These are phyloP conservation scores for Fusarium mangiferae DNA, from an alignment of 2,329 filamentous ascomycete species.

Conservation along the genomic window DNA sequence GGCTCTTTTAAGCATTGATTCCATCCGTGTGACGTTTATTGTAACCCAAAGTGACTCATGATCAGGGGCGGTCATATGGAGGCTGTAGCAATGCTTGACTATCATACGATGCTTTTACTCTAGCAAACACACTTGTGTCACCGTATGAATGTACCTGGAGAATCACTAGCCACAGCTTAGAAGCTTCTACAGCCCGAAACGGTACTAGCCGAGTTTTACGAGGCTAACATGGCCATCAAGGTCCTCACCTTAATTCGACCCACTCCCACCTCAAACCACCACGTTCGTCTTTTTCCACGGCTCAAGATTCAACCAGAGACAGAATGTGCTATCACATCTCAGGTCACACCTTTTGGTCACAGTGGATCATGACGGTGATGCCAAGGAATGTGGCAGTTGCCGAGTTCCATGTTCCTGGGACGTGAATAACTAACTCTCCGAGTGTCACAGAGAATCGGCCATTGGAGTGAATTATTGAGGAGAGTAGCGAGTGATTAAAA, in stretches of 20 bases:
- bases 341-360: conserved; percentile 2
- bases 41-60: background rate
- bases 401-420: conserved; percentile 30
- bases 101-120: background rate
- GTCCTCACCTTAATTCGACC: conserved; percentile 45
- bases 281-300: background rate
- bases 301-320: background rate
- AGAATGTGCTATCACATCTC: background rate
- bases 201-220: conserved; percentile 1
- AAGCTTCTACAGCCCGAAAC: conserved; percentile 6
- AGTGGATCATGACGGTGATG: conserved; percentile 9
- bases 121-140: background rate
- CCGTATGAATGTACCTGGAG: background rate
- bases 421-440: background rate
- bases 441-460: background rate
- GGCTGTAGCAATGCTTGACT: fast-evolving
- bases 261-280: conserved; percentile 30
- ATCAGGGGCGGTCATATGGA: too few species aligned
- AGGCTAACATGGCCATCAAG: conserved; percentile 42
- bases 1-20: conserved; percentile 9
- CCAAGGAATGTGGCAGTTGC: conserved; percentile 33
- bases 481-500: background rate
- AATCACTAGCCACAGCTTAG: conserved; percentile 24
- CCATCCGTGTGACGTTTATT: background rate
- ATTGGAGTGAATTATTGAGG: conserved; percentile 4